phyloP scores from a whole-genome alignment of 495 filamentous ascomycete genomes.

The Xylaria palmicola region DNA sequence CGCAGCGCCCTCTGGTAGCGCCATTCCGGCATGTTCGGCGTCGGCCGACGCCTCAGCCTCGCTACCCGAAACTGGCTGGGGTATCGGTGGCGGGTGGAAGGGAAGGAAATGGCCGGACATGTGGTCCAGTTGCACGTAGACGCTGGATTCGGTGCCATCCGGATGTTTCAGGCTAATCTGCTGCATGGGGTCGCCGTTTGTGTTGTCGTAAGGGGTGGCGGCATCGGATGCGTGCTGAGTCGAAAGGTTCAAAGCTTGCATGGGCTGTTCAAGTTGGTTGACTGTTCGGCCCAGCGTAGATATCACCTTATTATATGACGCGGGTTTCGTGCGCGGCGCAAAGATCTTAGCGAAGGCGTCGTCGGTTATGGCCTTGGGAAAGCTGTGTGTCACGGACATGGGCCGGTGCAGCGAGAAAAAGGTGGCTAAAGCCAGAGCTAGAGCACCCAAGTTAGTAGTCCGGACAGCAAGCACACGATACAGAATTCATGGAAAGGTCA shows the following conservation, averaged over 20 bases:
- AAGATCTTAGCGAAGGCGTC: constrained; percentile 83
- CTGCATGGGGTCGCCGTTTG: constrained; percentile 33
- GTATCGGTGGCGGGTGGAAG: constrained; percentile 75
- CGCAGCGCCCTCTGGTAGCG: constrained; percentile 29
- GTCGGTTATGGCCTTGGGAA: constrained; percentile 68
- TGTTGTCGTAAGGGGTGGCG: constrained; percentile 17
- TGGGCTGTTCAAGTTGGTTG: constrained; percentile 65
- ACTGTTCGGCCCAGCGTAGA: constrained; percentile 74
- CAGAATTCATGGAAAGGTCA: constrained; percentile 18
- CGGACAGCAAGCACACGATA: not conserved
- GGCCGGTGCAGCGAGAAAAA: constrained; percentile 97
- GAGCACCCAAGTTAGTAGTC: constrained; percentile 16
- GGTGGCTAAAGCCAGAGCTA: constrained; percentile 81
- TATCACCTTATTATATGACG: constrained; percentile 64
- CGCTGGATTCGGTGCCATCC: constrained; percentile 47
- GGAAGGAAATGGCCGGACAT: constrained; percentile 64
- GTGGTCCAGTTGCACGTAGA: constrained; percentile 45
- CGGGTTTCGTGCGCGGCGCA: constrained; percentile 52
- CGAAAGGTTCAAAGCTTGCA: constrained; percentile 38
- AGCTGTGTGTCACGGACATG: constrained; percentile 78
- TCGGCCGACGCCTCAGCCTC: constrained; percentile 6
- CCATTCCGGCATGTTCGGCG: constrained; percentile 29
- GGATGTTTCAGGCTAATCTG: constrained; percentile 47
- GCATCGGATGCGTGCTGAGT: constrained; percentile 29
- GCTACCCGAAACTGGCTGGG: constrained; percentile 55